Evolutionary conservation across 1,139 yeast species (phyloP), one percentile per base, ranked within the genome.

Genomic region (Debaryomyces sp.): DNA sequence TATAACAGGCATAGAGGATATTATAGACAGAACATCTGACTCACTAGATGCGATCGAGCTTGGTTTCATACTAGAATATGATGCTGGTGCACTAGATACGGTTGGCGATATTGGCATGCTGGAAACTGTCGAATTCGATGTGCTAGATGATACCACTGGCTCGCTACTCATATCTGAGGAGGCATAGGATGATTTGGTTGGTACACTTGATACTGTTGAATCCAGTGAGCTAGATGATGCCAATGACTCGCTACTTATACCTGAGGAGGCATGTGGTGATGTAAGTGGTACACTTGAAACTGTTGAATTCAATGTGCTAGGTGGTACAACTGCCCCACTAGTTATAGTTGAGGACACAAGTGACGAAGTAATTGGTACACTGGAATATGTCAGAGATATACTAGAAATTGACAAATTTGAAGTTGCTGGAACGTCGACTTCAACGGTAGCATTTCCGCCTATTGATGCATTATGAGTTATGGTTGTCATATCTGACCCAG

Each of bases 361-460:
- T 18, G 30, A 12, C n/a, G 13, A 27, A 4, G 30, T 4, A 3
- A 27, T 12, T 27, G 30, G n/a, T 27, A 12, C 13, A 7, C 30
- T 27, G 6, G 30, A 27, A 12, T 27, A n/a, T 10, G 30, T 26
- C 29, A 26, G n/a, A 27, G 30, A 12, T 27, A 27, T n/a, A 27
- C 29, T 26, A 5, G 30, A 27, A 27, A 12, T 27, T 27, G 30
- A 27, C 12, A 13, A 27, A 12, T 27, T 27, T 6, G 13, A 12
- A 12, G 13, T 12, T 2, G 6, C 30, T 34, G 52, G 52, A 13
- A 43, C 41, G 10, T 39, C 48, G 3, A 49, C 18, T n/a, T 33
- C 23, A 5, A 46, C 38, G 4, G 38, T 34, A 7, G 24, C 38
- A 4, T 13, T 27, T 12, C 21, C 38, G 0, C 41, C 41, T 0